A percentile compares a stretch with the other conserved stretches of the same genome.
phyloP scores from a whole-genome alignment of 2,329 filamentous ascomycete species.

The Ceratocystis harringtonii region DNA sequence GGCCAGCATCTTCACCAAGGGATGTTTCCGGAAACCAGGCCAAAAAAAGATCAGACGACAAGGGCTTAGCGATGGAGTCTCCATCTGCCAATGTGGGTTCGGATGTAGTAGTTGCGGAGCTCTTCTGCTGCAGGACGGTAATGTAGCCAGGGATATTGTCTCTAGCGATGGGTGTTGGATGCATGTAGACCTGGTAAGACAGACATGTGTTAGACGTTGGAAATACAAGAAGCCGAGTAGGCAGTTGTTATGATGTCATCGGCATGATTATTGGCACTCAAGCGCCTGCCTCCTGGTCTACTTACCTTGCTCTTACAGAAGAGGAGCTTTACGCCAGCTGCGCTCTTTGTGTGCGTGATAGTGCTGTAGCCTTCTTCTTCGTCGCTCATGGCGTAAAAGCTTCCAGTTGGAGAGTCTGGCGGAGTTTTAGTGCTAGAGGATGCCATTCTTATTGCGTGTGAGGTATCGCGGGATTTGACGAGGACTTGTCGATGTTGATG shows the following conservation, averaged over 20 bases:
- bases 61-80: constrained; percentile 26
- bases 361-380: constrained; percentile 93
- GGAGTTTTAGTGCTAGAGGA: constrained; percentile 26
- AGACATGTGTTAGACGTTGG: background rate
- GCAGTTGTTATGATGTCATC: background rate
- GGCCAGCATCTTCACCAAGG: constrained; percentile 69
- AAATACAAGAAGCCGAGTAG: background rate
- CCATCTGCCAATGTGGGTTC: constrained; percentile 19
- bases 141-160: constrained; percentile 95
- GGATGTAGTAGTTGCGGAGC: constrained; percentile 28
- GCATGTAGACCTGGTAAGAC: constrained; percentile 67
- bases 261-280: background rate
- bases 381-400: constrained; percentile 92
- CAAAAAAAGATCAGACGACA: constrained; percentile 62
- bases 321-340: constrained; percentile 78
- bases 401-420: constrained; percentile 55
- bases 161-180: constrained; percentile 81
- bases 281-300: constrained; percentile 6
- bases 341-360: constrained; percentile 62
- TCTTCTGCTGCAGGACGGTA: constrained; percentile 81
- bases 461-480: background rate
- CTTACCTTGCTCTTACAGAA: constrained; percentile 90
- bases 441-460: constrained; percentile 16
- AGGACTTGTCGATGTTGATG: background rate
- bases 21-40: constrained; percentile 88